Percentiles rank a stretch among this genome's conserved stretches.
Evolutionary conservation across 768 basidiomycete genomes (phyloP).

Genomic region (Lanmaoa rubissima): DNA sequence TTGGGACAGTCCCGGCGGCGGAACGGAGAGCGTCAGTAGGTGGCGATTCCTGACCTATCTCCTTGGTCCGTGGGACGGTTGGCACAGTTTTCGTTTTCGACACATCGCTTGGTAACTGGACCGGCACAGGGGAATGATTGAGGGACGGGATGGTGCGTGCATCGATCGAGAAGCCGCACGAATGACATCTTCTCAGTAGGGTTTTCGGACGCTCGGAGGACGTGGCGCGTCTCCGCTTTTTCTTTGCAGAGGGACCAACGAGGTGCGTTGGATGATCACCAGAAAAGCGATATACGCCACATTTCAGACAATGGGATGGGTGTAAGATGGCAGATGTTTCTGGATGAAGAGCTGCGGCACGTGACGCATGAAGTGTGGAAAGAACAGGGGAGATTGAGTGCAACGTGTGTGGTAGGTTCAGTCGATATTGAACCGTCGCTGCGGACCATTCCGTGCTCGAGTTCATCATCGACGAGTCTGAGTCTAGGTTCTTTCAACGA

Average conservation of each 20-base stretch:
- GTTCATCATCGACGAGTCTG: not conserved
- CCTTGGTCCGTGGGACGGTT: not conserved
- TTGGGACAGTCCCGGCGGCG: not conserved
- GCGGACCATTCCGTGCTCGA: not conserved
- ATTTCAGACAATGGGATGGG: conserved; percentile 45
- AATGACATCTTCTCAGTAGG: conserved; percentile 18
- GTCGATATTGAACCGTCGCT: conserved; percentile 43
- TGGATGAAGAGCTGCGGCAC: conserved; percentile 34
- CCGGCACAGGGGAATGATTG: not conserved
- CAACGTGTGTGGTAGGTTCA: conserved; percentile 48
- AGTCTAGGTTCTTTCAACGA: not conserved
- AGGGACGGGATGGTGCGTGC: not conserved
- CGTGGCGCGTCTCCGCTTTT: conserved; percentile 11
- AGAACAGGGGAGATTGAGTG: conserved; percentile 53
- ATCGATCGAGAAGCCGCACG: conserved; percentile 20
- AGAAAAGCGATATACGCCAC: conserved; percentile 49
- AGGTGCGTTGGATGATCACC: conserved; percentile 39
- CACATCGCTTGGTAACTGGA: not conserved
- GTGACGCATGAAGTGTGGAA: conserved; percentile 58
- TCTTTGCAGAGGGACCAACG: conserved; percentile 25
- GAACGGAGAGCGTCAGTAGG: not conserved
- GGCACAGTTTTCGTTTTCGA: not conserved
- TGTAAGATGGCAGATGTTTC: conserved; percentile 21
- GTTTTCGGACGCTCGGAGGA: not conserved
- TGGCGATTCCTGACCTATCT: not conserved